Evolutionary conservation across 73 alveolate species (phyloP).

Genomic region (Tetrahymena malaccensis): DNA sequence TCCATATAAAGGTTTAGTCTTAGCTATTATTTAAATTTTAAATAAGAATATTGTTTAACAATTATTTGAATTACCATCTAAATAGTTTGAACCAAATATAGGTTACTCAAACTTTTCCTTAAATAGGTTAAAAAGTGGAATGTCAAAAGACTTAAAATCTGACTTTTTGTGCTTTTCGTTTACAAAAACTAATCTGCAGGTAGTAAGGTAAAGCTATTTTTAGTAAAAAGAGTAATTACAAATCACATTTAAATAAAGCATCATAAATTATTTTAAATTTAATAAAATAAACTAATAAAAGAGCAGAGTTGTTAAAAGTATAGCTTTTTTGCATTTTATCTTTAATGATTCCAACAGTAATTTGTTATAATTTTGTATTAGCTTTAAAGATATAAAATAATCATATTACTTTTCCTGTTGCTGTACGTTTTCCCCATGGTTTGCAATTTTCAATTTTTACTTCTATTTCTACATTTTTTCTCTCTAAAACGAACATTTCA

Average conservation of each 20-base stretch:
- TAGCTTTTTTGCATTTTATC: background rate
- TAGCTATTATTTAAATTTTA: background rate
- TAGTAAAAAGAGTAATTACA: background rate
- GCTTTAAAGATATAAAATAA: background rate
- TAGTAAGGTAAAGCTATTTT: constrained; percentile 67
- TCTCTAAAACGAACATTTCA: constrained; percentile 76
- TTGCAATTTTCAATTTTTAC: constrained; percentile 54
- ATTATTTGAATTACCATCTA: constrained; percentile 65
- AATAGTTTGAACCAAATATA: constrained; percentile 94
- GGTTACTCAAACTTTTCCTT: constrained; percentile 95
- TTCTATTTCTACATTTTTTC: constrained; percentile 89
- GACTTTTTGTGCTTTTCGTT: constrained; percentile 48
- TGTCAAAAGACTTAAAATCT: constrained; percentile 86
- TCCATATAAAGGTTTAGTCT: constrained; percentile 65
- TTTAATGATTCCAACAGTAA: background rate
- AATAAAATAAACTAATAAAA: too few relatives aligned
- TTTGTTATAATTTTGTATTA: background rate
- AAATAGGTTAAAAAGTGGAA: constrained; percentile 83
- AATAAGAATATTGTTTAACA: too few relatives aligned
- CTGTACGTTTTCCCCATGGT: constrained; percentile 70
- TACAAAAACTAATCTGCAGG: constrained; percentile 87
- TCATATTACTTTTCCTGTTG: constrained; percentile 81
- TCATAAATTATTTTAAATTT: too few relatives aligned
- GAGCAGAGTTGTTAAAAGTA: too few relatives aligned
- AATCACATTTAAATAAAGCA: too few relatives aligned